A percentile compares a stretch with the other conserved stretches of the same genome.
Evolutionary conservation across 2,329 filamentous ascomycete species (phyloP).

Genomic region (Penicillium sp.): DNA sequence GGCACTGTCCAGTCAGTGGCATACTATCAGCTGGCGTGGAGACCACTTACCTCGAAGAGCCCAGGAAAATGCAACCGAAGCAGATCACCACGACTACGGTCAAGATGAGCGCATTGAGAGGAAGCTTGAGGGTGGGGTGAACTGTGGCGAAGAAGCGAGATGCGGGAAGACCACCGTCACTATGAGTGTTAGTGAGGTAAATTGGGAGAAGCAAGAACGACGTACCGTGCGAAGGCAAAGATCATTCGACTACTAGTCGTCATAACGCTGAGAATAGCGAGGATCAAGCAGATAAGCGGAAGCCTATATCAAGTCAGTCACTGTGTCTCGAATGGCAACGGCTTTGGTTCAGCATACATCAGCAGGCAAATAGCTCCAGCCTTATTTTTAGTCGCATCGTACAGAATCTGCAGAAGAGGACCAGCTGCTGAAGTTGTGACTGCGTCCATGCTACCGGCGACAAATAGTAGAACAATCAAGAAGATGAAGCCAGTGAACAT

Average conservation of each 20-base stretch:
- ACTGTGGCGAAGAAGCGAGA: conserved; percentile 64
- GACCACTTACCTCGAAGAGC: conserved; percentile 51
- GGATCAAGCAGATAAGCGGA: conserved; percentile 36
- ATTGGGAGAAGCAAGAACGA: neutral
- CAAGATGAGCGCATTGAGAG: conserved; percentile 67
- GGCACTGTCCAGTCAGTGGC: conserved; percentile 48
- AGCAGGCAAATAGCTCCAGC: conserved; percentile 66
- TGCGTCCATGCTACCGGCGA: conserved; percentile 59
- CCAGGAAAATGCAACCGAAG: conserved; percentile 71
- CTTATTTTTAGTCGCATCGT: conserved; percentile 64
- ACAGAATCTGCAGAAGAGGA: conserved; percentile 65
- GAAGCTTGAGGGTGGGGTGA: conserved; percentile 64
- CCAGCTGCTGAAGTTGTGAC: conserved; percentile 61
- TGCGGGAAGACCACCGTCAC: conserved; percentile 69
- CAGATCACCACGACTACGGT: conserved; percentile 65
- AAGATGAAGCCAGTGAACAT: conserved; percentile 67
- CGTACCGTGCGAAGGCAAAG: conserved; percentile 39
- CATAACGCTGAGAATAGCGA: conserved; percentile 39
- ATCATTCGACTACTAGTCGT: conserved; percentile 42
- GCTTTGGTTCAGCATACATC: conserved; percentile 46
- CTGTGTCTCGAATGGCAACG: too few relatives aligned
- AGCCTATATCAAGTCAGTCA: conserved; percentile 30
- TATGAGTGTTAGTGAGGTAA: conserved; percentile 12
- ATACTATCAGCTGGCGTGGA: too few relatives aligned
- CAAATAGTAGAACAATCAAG: conserved; percentile 65